A percentile compares a stretch with the other conserved stretches of the same genome.
Evolutionary conservation across 2,329 filamentous ascomycete genomes (phyloP).

Genomic region (Arachnopeziza araneosa): DNA sequence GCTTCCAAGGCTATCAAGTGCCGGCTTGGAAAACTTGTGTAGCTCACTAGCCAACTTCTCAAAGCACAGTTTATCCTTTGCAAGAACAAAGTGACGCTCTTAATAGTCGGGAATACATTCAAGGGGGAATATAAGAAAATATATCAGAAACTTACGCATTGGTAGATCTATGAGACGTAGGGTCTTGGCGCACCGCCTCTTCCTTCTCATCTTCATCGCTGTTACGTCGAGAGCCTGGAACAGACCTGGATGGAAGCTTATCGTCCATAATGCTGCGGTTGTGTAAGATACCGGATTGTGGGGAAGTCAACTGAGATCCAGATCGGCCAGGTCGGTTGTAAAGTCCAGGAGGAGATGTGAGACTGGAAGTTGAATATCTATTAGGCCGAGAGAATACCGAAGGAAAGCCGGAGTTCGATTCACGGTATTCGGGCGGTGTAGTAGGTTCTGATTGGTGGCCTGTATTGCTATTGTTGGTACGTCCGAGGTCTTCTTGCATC

Average conservation of each 20-base stretch:
- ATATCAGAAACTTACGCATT: slow-evolving; percentile 63
- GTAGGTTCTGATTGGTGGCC: slow-evolving; percentile 91
- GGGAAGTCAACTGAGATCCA: slow-evolving; percentile 75
- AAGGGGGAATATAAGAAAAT: background rate
- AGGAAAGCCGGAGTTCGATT: slow-evolving; percentile 64
- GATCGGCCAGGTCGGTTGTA: slow-evolving; percentile 70
- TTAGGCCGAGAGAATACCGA: slow-evolving; percentile 78
- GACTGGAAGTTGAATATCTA: slow-evolving; percentile 81
- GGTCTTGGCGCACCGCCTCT: slow-evolving; percentile 61
- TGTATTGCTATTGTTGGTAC: slow-evolving; percentile 40
- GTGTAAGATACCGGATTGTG: slow-evolving; percentile 58
- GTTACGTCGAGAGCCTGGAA: slow-evolving; percentile 80
- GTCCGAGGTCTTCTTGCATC: slow-evolving; percentile 72
- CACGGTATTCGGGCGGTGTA: slow-evolving; percentile 88
- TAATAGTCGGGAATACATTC: background rate
- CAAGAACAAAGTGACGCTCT: background rate
- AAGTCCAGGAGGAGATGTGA: slow-evolving; percentile 73
- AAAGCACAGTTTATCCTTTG: background rate
- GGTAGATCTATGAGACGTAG: slow-evolving; percentile 66
- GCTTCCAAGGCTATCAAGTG: background rate
- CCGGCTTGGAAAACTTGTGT: background rate
- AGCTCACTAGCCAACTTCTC: background rate
- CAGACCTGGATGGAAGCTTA: slow-evolving; percentile 72
- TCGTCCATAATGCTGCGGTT: slow-evolving; percentile 57
- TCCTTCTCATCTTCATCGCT: slow-evolving; percentile 89